These are phyloP conservation scores for Dunaliella primolecta DNA, from an alignment of 139 green algal genomes.

Conservation along the genomic window DNA sequence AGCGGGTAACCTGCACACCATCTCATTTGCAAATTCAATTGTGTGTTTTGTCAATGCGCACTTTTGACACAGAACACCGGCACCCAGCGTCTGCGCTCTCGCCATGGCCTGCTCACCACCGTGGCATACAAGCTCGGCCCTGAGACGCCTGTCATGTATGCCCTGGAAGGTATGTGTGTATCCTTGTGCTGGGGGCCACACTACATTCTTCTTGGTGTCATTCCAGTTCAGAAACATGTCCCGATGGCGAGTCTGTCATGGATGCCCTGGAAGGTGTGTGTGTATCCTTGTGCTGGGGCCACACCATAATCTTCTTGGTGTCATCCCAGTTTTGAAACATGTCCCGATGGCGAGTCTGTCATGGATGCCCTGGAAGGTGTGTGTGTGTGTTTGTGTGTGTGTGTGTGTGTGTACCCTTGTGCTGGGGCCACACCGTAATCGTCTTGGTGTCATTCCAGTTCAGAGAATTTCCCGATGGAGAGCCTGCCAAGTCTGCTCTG, in stretches of 20 bases:
- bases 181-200: background rate
- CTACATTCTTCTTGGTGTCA: too few relatives aligned
- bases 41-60: too few relatives aligned
- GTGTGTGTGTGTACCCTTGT: slow-evolving; percentile 19
- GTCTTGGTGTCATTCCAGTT: too few relatives aligned
- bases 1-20: too few relatives aligned
- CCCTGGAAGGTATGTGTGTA: slow-evolving; percentile 71
- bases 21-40: too few relatives aligned
- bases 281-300: background rate
- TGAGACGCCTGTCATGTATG: slow-evolving; percentile 62
- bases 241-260: slow-evolving; percentile 30
- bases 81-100: background rate
- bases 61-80: slow-evolving; percentile 92
- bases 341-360: too few relatives aligned
- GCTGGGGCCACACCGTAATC: too few relatives aligned
- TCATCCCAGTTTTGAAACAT: too few relatives aligned
- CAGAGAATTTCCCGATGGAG: too few relatives aligned
- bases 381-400: too few relatives aligned
- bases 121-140: slow-evolving; percentile 82
- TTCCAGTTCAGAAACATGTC: too few relatives aligned
- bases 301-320: too few relatives aligned
- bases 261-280: slow-evolving; percentile 86
- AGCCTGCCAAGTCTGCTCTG: slow-evolving; percentile 76
- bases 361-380: slow-evolving; percentile 87
- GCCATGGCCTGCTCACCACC: slow-evolving; percentile 90